Conservation (phyloP, 257 asterid genomes). For the Ballota nigra region DNA sequence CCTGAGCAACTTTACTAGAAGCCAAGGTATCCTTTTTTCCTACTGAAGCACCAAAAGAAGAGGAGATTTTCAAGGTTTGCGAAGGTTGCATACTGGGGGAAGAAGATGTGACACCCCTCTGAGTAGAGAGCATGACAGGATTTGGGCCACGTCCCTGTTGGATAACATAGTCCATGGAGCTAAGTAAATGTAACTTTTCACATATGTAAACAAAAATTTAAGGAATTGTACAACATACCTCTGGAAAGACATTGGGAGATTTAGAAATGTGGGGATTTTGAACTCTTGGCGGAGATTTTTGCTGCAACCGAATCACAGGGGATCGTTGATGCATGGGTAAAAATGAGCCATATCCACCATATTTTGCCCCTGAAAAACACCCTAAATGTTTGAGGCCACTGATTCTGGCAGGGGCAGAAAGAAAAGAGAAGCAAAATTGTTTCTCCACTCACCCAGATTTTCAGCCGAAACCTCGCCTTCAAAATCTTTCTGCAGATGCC, state of each 20-base stretch:
- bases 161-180: constrained; percentile 34
- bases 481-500: constrained; percentile 89
- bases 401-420: constrained; percentile 18
- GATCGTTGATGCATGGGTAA: constrained; percentile 75
- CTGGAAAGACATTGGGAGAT: constrained; percentile 44
- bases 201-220: constrained; percentile 24
- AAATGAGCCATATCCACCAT: constrained; percentile 94
- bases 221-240: constrained; percentile 44
- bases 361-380: constrained; percentile 68
- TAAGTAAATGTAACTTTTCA: constrained; percentile 27
- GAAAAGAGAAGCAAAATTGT: constrained; percentile 20
- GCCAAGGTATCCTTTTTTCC: constrained; percentile 36
- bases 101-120: constrained; percentile 37
- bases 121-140: constrained; percentile 34
- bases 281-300: constrained; percentile 56
- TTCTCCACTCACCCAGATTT: constrained; percentile 70
- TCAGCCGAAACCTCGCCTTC: constrained; percentile 86
- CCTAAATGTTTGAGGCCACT: constrained; percentile 25
- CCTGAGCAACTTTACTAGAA: constrained; percentile 43
- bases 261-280: constrained; percentile 44
- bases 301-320: constrained; percentile 59
- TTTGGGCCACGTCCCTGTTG: constrained; percentile 51
- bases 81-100: constrained; percentile 28
- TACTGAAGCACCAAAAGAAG: constrained; percentile 33
- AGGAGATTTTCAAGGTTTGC: constrained; percentile 35